Evolutionary conservation across 2,329 filamentous ascomycete species (phyloP), one percentile per base, ranked within the genome.

Genomic region (Malbranchea zuffiana): DNA sequence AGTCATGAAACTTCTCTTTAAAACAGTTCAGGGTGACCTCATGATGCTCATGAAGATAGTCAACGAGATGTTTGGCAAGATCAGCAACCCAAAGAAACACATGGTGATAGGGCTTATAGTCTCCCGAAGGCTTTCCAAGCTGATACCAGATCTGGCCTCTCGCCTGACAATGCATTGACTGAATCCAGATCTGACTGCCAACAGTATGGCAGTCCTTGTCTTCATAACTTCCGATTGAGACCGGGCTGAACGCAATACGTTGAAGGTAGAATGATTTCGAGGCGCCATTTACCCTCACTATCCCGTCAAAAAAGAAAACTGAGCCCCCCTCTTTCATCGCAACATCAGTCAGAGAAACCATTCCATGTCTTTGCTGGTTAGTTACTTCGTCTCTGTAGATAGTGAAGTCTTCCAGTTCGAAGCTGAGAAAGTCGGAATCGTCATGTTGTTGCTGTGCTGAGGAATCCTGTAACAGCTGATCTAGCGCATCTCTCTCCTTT

Each of bases 61-160:
- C 79, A 1, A 86, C 66, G 16, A 81, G 69, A 47, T 85, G 75
- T 50, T 87, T 88, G 0, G 72, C 67, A 0, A 90, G 61, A 35
- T 80, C 69, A 0, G 75, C 78, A 1, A 87, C 56, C 82, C 82
- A 90, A 0, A 77, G 41, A 43, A 85, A 88, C 0, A 73, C 67
- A 0, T 58, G 32, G 41, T 78, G 71, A 47, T 78, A 86, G 2
- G 74, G 60, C 7, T 42, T 44, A 48, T 90, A 92, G 24, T 77
- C 74, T 0, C 44, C 18, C 0, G 74, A 64, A 0, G 83, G 79
- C 1, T 40, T 44, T 1, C 49, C 49, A 1, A 92, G 55, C 6
- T 66, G 66, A 50, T 86, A 90, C 63, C 78, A 88, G 0, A 83
- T 53, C 10, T 53, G 43, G 11, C 50, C 53, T 3, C 44, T 50